These are phyloP conservation scores for Neofusicoccum laricinum DNA, from an alignment of 2,329 filamentous ascomycete species.

Conservation along the genomic window DNA sequence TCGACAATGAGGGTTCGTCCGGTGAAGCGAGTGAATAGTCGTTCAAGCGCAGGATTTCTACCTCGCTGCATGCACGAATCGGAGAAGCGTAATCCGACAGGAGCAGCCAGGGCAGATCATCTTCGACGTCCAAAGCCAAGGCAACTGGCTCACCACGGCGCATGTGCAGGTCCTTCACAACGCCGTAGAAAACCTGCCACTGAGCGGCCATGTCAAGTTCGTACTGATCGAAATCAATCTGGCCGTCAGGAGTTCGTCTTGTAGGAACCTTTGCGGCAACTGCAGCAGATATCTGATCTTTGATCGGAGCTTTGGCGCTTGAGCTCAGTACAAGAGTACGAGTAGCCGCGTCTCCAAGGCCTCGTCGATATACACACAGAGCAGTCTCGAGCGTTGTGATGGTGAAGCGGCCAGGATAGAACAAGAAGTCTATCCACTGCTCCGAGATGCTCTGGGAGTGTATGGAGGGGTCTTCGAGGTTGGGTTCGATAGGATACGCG, in stretches of 20 bases:
- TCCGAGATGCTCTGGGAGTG: slow-evolving; percentile 58
- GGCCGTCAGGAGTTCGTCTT: slow-evolving; percentile 58
- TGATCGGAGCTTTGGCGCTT: slow-evolving; percentile 55
- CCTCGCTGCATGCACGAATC: slow-evolving; percentile 72
- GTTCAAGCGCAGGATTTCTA: slow-evolving; percentile 76
- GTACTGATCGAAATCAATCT: slow-evolving; percentile 74
- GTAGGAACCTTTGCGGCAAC: slow-evolving; percentile 68
- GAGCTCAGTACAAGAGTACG: slow-evolving; percentile 1
- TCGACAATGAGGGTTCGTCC: slow-evolving; percentile 20
- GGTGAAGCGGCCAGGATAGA: slow-evolving; percentile 80
- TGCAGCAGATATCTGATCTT: slow-evolving; percentile 72
- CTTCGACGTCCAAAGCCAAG: slow-evolving; percentile 68
- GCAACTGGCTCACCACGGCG: slow-evolving; percentile 79
- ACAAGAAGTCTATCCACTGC: slow-evolving; percentile 80
- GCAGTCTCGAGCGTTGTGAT: slow-evolving; percentile 78
- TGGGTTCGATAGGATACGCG: slow-evolving; percentile 37
- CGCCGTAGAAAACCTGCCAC: slow-evolving; percentile 86
- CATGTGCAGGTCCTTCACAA: slow-evolving; percentile 82
- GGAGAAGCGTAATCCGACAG: slow-evolving; percentile 78
- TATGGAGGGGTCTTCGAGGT: slow-evolving; percentile 31
- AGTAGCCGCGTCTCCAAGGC: slow-evolving; percentile 23
- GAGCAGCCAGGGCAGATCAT: slow-evolving; percentile 77
- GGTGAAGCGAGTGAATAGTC: slow-evolving; percentile 37
- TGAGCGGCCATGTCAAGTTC: slow-evolving; percentile 72
- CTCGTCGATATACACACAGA: slow-evolving; percentile 75